phyloP scores from a whole-genome alignment of 805 yeast species.

The Clavispora fructus region DNA sequence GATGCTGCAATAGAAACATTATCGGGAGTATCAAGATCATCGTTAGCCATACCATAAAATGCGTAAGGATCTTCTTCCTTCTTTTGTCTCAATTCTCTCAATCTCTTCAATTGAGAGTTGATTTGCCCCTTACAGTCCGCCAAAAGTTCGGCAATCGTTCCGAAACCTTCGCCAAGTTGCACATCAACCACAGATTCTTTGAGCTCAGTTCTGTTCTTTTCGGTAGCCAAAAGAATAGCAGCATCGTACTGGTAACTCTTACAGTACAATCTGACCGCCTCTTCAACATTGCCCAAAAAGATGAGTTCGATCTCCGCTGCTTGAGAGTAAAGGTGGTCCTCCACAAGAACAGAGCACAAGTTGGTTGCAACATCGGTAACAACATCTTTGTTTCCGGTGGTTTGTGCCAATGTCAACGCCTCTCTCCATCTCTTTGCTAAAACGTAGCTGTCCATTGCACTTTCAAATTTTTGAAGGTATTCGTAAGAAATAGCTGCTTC shows the following conservation, averaged over 20 bases:
- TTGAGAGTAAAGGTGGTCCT: slow-evolving; percentile 67
- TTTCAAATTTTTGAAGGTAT: slow-evolving; percentile 46
- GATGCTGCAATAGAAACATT: slow-evolving; percentile 93
- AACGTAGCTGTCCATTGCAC: slow-evolving; percentile 68
- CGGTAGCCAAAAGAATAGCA: slow-evolving; percentile 63
- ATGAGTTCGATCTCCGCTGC: slow-evolving; percentile 73
- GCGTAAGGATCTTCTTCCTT: slow-evolving; percentile 81
- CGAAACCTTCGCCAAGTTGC: slow-evolving; percentile 82
- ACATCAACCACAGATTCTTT: slow-evolving; percentile 61
- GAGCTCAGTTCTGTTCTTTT: slow-evolving; percentile 39
- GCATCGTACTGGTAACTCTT: slow-evolving; percentile 69
- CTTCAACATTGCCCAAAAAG: slow-evolving; percentile 55
- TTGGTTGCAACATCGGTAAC: slow-evolving; percentile 48
- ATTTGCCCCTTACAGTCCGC: slow-evolving; percentile 93
- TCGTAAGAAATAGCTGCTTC: slow-evolving; percentile 83
- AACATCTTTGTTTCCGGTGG: slow-evolving; percentile 19
- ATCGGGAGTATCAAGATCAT: slow-evolving; percentile 72
- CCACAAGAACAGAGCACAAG: slow-evolving; percentile 55
- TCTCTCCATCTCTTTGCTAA: slow-evolving; percentile 79
- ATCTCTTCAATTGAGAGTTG: slow-evolving; percentile 73
- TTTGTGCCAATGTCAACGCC: slow-evolving; percentile 60
- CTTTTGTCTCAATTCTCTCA: slow-evolving; percentile 80
- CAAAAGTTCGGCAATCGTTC: slow-evolving; percentile 75
- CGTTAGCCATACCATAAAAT: slow-evolving; percentile 63
- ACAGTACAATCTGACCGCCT: slow-evolving; percentile 65